Evolutionary conservation across 2,329 filamentous ascomycete genomes (phyloP), one percentile per base, ranked within the genome.

Genomic region (Drechslerella coelobrocha): DNA sequence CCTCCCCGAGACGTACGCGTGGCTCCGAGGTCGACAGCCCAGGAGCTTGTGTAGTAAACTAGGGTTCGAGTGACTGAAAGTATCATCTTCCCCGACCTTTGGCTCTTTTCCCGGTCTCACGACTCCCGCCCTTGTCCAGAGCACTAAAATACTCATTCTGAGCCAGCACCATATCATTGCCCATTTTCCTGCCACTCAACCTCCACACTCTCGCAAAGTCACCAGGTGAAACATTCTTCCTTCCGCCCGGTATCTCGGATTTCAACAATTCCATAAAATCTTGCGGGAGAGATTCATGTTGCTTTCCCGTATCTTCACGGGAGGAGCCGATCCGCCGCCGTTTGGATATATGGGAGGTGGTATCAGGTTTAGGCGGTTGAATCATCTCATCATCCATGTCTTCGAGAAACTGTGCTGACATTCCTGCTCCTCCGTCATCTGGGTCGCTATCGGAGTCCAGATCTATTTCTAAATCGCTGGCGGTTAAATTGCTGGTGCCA

Each of bases 131-230:
- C 3, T 29, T 61, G 24, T 34, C 19, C 9, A 10, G 12, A 10
- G 23, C 12, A 19, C 43, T 48, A 29, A 69, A 69, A 48, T 69
- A 69, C 34, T 62, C 57, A n/a, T 69, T 69, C 47, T 69, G 65
- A 1, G 65, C 65, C 2, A 62, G 59, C 5, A 69, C 65, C 57
- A 69, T 54, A 10, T 62, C 65, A 8, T 69, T 69, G 2, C 65
- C 57, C 57, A 69, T 59, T 12, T 26, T 29, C 34, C 65, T 53
- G 9, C 65, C 65, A 29, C 65, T 69, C 34, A 69, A 17, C 23
- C 59, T 69, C 65, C 65, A 69, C 14, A 69, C 57, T 31, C 65
- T 51, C 14, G 65, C 65, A 43, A 69, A 69, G 2, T 69, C 65
- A 12, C 65, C 65, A 8, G 65, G 65, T 2, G 65, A 69, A 4